These are phyloP conservation scores for Talaromyces sp. DNA, from an alignment of 2,329 filamentous ascomycete genomes.

Conservation along the genomic window DNA sequence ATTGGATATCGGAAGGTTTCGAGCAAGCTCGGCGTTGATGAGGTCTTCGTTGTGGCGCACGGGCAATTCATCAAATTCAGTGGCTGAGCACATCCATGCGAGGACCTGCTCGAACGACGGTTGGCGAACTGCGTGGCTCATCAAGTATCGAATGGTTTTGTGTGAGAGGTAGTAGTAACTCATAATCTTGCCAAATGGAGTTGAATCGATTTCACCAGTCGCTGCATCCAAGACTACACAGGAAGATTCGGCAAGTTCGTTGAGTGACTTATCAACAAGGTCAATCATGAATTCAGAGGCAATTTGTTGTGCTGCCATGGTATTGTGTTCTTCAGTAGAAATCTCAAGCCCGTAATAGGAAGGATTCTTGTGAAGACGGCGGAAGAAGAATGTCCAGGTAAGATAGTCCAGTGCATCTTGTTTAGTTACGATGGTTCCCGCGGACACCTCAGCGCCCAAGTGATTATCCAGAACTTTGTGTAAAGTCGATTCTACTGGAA, in stretches of 20 bases:
- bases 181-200: slow-evolving; percentile 95
- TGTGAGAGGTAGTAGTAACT: slow-evolving; percentile 98
- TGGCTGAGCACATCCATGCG: slow-evolving; percentile 87
- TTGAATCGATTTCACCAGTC: slow-evolving; percentile 85
- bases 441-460: slow-evolving; percentile 87
- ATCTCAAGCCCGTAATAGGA: slow-evolving; percentile 97
- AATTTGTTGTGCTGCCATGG: slow-evolving; percentile 72
- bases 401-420: slow-evolving; percentile 96
- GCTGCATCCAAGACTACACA: slow-evolving; percentile 72
- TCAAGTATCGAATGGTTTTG: slow-evolving; percentile 82
- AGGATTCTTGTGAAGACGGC: slow-evolving; percentile 93
- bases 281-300: slow-evolving; percentile 94
- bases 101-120: slow-evolving; percentile 78
- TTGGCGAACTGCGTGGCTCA: slow-evolving; percentile 66
- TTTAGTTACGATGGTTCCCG: slow-evolving; percentile 86
- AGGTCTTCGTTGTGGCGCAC: slow-evolving; percentile 98
- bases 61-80: slow-evolving; percentile 94
- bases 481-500: slow-evolving; percentile 92
- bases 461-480: slow-evolving; percentile 98
- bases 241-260: slow-evolving; percentile 73
- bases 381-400: slow-evolving; percentile 99
- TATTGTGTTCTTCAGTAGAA: slow-evolving; percentile 85
- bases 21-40: slow-evolving; percentile 85
- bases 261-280: slow-evolving; percentile 80
- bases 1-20: slow-evolving; percentile 67